These are phyloP conservation scores for Euphorbia corollata DNA, from an alignment of 441 rosid species.

Conservation along the genomic window DNA sequence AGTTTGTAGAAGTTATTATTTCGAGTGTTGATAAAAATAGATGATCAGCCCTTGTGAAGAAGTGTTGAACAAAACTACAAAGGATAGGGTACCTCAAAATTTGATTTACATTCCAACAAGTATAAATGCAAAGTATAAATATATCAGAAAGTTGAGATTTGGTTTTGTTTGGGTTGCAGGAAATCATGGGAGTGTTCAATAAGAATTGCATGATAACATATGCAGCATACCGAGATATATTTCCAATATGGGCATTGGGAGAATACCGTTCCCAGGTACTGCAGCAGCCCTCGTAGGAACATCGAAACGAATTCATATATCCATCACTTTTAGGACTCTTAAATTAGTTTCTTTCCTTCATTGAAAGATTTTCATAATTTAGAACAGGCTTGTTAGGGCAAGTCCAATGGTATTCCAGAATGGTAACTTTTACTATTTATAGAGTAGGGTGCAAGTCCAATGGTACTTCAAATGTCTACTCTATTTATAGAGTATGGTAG, in stretches of 20 bases:
- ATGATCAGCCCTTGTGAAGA: background rate
- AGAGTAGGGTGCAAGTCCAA: too few species aligned
- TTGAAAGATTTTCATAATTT: background rate
- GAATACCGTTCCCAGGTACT: slow-evolving; percentile 36
- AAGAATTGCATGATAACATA: slow-evolving; percentile 42
- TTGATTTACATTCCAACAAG: background rate
- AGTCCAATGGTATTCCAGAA: too few species aligned
- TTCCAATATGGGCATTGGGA: slow-evolving; percentile 47
- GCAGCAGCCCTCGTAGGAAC: slow-evolving; percentile 9
- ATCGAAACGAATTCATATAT: background rate
- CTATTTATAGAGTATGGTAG: too few species aligned
- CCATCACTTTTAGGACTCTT: background rate
- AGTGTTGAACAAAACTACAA: background rate
- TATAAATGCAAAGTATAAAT: background rate
- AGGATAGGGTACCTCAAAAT: too few species aligned
- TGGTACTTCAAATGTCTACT: too few species aligned
- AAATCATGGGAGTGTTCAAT: slow-evolving; percentile 47
- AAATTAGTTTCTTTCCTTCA: background rate
- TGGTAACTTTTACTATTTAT: too few species aligned
- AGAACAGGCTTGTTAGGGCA: background rate
- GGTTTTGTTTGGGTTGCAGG: slow-evolving; percentile 21
- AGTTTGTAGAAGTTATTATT: background rate
- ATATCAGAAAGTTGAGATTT: too few species aligned
- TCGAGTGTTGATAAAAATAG: background rate
- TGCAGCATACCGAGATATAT: slow-evolving; percentile 34